Conservation (phyloP, 1,139 yeast genomes). For the Groenewaldozyma sp. region DNA sequence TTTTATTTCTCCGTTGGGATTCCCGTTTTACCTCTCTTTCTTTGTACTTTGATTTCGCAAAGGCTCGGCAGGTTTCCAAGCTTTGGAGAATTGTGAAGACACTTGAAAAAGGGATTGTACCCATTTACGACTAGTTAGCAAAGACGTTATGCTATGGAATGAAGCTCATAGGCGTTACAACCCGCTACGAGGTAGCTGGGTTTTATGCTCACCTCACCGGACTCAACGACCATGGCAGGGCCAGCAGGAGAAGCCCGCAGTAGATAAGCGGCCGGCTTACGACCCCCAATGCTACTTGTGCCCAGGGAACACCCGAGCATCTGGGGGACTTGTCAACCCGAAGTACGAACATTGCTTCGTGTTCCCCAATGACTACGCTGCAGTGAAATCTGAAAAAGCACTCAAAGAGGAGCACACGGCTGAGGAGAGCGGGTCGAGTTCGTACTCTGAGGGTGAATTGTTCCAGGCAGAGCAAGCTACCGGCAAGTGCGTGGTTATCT, state of each 20-base stretch:
- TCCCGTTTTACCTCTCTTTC: too few relatives aligned
- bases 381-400: slow-evolving; percentile 38
- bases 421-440: slow-evolving; percentile 11
- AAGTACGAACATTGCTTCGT: slow-evolving; percentile 48
- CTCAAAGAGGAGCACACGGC: too few relatives aligned
- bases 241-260: slow-evolving; percentile 47
- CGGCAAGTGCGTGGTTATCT: slow-evolving; percentile 64
- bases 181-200: slow-evolving; percentile 55
- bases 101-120: too few relatives aligned
- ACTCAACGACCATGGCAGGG: slow-evolving; percentile 81
- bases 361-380: slow-evolving; percentile 59
- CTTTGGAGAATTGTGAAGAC: too few relatives aligned
- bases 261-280: slow-evolving; percentile 41
- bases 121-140: too few relatives aligned
- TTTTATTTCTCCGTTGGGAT: too few relatives aligned
- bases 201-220: slow-evolving; percentile 68
- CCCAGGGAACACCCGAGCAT: slow-evolving; percentile 62
- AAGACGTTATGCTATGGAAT: slow-evolving; percentile 16
- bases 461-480: slow-evolving; percentile 51
- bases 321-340: slow-evolving; percentile 44
- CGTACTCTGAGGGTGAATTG: slow-evolving; percentile 34
- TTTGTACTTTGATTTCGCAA: too few relatives aligned
- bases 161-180: slow-evolving; percentile 57
- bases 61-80: too few relatives aligned
- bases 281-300: slow-evolving; percentile 66